phyloP scores from a whole-genome alignment of 2,329 filamentous ascomycete species.

The Aspergillus tanneri region DNA sequence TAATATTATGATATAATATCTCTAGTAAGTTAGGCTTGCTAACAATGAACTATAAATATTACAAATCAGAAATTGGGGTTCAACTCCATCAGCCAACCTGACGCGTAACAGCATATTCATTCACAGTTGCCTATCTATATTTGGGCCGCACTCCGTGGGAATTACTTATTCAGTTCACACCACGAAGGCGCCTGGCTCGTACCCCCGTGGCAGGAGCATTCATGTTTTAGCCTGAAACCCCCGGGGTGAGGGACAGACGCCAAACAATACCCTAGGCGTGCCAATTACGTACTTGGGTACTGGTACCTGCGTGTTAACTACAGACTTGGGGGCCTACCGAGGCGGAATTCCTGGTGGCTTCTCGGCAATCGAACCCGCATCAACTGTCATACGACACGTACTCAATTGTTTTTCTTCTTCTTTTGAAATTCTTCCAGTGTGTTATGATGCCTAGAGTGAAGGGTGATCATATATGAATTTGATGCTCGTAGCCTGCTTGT shows the following conservation, averaged over 20 bases:
- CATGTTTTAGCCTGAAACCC: slow-evolving; percentile 8
- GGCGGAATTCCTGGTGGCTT: slow-evolving; percentile 12
- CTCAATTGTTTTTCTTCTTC: background rate
- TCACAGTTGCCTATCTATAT: too few relatives aligned
- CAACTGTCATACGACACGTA: background rate
- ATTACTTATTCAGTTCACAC: background rate
- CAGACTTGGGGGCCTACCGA: slow-evolving; percentile 9
- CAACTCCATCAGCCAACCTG: too few relatives aligned
- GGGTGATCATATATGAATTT: too few relatives aligned
- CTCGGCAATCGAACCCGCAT: slow-evolving; percentile 21
- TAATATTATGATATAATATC: too few relatives aligned
- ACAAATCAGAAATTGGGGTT: too few relatives aligned
- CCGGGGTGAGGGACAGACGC: background rate
- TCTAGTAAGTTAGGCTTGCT: too few relatives aligned
- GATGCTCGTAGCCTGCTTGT: too few relatives aligned
- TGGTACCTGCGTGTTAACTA: slow-evolving; percentile 23
- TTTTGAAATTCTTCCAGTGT: too few relatives aligned
- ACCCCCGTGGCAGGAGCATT: background rate
- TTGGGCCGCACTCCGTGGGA: background rate
- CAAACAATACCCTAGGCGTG: background rate
- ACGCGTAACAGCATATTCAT: too few relatives aligned
- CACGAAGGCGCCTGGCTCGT: background rate
- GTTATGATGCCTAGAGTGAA: background rate
- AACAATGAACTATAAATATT: too few relatives aligned
- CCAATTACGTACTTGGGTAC: slow-evolving; percentile 12